Percentiles rank a stretch among this genome's conserved stretches.
These are phyloP conservation scores for Lathyrus aphaca DNA, from an alignment of 306 rosid genomes.

Conservation along the genomic window DNA sequence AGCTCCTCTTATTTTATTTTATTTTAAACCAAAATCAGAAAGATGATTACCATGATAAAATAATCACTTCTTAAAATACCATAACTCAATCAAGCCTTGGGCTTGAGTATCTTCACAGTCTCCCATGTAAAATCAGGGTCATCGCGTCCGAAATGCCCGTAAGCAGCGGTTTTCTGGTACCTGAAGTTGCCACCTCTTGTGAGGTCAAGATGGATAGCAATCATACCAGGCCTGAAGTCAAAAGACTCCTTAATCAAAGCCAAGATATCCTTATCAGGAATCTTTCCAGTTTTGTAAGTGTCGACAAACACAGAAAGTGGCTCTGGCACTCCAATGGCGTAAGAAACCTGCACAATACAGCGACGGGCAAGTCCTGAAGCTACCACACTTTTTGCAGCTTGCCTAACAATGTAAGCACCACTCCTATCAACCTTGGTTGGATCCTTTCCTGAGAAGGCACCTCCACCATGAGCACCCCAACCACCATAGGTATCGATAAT, in stretches of 20 bases:
- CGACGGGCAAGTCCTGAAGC: slow-evolving; percentile 84
- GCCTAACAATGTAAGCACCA: slow-evolving; percentile 77
- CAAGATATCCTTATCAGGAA: slow-evolving; percentile 65
- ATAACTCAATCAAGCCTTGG: slow-evolving; percentile 64
- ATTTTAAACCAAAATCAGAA: slow-evolving; percentile 28
- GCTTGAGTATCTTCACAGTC: slow-evolving; percentile 68
- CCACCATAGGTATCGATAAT: slow-evolving; percentile 82
- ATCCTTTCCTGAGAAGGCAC: slow-evolving; percentile 85
- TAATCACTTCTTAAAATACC: slow-evolving; percentile 37
- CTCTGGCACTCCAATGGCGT: slow-evolving; percentile 82
- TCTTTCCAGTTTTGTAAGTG: slow-evolving; percentile 67
- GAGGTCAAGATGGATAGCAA: slow-evolving; percentile 70
- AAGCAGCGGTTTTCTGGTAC: slow-evolving; percentile 84
- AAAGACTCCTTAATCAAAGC: slow-evolving; percentile 66
- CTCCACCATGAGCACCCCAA: slow-evolving; percentile 93
- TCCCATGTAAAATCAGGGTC: slow-evolving; percentile 87
- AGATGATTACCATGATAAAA: slow-evolving; percentile 39
- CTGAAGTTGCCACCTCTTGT: slow-evolving; percentile 73
- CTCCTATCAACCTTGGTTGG: slow-evolving; percentile 86
- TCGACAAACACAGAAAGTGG: slow-evolving; percentile 75
- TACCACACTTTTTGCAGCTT: slow-evolving; percentile 80
- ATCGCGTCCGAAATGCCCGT: slow-evolving; percentile 80
- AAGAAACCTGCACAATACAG: slow-evolving; percentile 81
- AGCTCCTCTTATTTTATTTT: slow-evolving; percentile 49
- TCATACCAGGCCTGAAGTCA: slow-evolving; percentile 85